Conservation (phyloP, 345 rosid genomes). For the Dipteronia dyeriana region DNA sequence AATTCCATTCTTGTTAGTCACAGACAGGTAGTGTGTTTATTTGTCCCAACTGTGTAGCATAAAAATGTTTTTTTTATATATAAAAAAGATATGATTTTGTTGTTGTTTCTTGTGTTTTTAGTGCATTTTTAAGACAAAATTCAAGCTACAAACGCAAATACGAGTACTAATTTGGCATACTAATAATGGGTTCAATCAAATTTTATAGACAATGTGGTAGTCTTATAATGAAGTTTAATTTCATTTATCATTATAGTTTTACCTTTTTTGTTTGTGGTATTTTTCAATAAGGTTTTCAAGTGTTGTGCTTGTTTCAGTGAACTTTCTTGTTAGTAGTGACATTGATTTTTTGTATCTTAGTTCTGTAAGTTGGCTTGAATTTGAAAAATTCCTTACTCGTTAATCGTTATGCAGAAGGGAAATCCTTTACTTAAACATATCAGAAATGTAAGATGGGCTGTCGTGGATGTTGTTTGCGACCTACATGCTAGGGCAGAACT, state of each 20-base stretch:
- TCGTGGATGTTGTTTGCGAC: conserved; percentile 75
- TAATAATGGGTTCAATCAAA: not conserved
- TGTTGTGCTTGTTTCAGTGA: not conserved
- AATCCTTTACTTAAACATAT: conserved; percentile 90
- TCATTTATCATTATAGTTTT: not conserved
- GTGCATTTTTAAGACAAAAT: not conserved
- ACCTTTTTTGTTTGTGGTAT: not conserved
- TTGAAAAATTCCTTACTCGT: conserved; percentile 4
- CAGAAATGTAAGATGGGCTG: conserved; percentile 80
- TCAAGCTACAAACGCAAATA: not conserved
- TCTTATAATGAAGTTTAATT: not conserved
- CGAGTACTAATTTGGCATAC: not conserved
- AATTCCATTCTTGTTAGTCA: conserved; percentile 87
- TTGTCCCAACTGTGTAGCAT: not conserved
- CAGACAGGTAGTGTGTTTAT: conserved; percentile 63
- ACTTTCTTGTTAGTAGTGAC: not conserved
- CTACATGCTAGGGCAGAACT: conserved; percentile 76
- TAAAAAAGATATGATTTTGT: not conserved
- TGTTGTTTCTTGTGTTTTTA: not conserved
- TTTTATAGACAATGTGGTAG: not conserved
- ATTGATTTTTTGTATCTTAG: not conserved
- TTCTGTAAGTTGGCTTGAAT: not conserved
- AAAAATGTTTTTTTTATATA: not conserved
- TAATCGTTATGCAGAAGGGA: conserved; percentile 89
- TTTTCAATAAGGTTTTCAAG: not conserved